Evolutionary conservation across 768 basidiomycete genomes (phyloP).

Genomic region (Obba rivulosa): DNA sequence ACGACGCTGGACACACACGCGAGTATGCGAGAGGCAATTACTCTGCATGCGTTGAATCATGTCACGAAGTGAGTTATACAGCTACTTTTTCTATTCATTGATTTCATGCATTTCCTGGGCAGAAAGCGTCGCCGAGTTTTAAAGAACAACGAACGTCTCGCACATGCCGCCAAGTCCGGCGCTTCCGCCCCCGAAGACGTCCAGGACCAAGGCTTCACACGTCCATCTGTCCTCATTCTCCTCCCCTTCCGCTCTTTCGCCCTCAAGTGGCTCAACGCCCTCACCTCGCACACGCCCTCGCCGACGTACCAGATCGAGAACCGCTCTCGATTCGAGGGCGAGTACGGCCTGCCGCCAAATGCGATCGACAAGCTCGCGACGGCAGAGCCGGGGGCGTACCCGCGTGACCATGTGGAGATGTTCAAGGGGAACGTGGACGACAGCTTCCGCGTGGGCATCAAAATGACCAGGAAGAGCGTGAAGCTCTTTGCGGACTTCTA

Average conservation of each 20-base stretch:
- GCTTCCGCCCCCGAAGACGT: constrained; percentile 63
- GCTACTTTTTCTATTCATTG: too few relatives aligned
- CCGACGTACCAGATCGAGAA: constrained; percentile 84
- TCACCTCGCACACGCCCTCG: constrained; percentile 71
- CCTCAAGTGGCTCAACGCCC: constrained; percentile 72
- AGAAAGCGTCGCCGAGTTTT: constrained; percentile 89
- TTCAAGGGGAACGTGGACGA: constrained; percentile 98
- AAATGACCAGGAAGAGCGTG: constrained; percentile 87
- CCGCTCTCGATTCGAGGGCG: constrained; percentile 69
- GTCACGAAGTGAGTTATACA: constrained; percentile 67
- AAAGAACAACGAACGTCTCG: constrained; percentile 92
- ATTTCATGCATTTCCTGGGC: not conserved
- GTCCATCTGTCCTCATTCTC: constrained; percentile 88
- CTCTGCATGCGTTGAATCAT: constrained; percentile 85
- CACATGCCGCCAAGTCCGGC: constrained; percentile 56
- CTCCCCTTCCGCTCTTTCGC: constrained; percentile 92
- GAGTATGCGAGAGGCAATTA: constrained; percentile 57
- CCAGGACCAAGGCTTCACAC: constrained; percentile 97
- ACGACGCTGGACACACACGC: constrained; percentile 61
- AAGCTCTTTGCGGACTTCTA: constrained; percentile 92
- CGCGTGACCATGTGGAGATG: constrained; percentile 84
- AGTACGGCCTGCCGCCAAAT: constrained; percentile 79
- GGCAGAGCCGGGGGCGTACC: constrained; percentile 73
- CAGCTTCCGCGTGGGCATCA: constrained; percentile 87
- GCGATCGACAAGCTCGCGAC: constrained; percentile 74